phyloP scores from a whole-genome alignment of 129 eudicot genomes.

The Helichrysum umbraculigerum region DNA sequence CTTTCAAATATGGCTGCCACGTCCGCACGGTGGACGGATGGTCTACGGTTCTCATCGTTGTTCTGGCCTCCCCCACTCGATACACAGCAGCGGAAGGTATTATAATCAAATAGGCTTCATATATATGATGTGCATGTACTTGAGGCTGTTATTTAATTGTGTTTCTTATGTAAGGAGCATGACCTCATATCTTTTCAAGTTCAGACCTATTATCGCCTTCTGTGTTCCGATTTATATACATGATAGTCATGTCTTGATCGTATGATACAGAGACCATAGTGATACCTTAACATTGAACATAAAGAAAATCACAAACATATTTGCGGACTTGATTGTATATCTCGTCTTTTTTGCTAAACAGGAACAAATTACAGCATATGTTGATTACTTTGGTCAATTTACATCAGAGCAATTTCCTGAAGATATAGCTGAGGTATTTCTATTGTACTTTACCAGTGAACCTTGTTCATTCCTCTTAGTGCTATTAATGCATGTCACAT shows the following conservation, averaged over 20 bases:
- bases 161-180: neutral
- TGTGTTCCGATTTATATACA: neutral
- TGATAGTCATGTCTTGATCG: neutral
- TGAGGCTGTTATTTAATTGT: neutral
- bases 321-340: neutral
- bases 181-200: neutral
- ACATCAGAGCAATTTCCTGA: conserved; percentile 90
- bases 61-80: conserved; percentile 96
- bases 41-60: conserved; percentile 80
- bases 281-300: neutral
- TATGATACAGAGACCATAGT: neutral
- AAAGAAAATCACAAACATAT: neutral
- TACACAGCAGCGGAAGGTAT: conserved; percentile 72
- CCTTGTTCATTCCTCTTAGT: neutral
- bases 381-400: conserved; percentile 89
- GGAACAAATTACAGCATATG: conserved; percentile 88
- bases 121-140: conserved; percentile 4
- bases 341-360: conserved; percentile 28
- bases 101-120: neutral
- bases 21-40: conserved; percentile 85
- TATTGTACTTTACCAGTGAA: conserved; percentile 2
- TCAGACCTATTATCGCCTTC: neutral
- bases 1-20: conserved; percentile 57
- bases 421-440: conserved; percentile 74
- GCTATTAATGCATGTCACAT: neutral